phyloP scores from a whole-genome alignment of 129 eudicot species.

The Chrysanthemum makinoi region DNA sequence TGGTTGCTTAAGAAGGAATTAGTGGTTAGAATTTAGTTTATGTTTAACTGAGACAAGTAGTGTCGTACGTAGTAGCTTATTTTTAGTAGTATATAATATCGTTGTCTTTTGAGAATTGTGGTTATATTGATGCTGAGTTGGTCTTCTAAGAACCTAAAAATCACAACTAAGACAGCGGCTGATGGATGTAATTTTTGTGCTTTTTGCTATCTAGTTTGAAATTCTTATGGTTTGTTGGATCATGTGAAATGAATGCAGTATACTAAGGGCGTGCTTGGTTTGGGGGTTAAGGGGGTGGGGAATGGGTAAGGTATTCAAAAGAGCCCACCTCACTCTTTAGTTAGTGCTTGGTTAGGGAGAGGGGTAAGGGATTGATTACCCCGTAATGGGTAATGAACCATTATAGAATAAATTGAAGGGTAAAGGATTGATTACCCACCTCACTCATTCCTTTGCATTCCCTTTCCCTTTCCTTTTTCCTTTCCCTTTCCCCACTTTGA shows the following conservation, averaged over 20 bases:
- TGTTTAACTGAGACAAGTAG: background rate
- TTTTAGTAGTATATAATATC: background rate
- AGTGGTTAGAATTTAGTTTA: slow-evolving; percentile 1
- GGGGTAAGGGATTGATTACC: no score
- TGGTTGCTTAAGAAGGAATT: background rate
- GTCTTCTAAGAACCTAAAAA: background rate
- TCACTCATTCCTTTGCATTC: no score
- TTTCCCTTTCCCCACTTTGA: no score
- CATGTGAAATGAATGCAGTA: background rate
- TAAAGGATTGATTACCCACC: no score
- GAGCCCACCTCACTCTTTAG: no score
- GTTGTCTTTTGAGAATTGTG: slow-evolving; percentile 18
- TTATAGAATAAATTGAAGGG: no score
- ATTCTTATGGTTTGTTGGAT: background rate
- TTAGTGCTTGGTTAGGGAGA: no score
- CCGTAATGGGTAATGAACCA: no score
- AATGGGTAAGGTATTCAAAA: no score
- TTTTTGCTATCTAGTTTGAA: background rate
- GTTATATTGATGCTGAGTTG: slow-evolving; percentile 19
- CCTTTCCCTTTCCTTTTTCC: no score
- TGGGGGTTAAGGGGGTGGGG: no score
- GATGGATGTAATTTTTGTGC: background rate
- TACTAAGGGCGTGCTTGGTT: no score
- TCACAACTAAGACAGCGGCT: background rate
- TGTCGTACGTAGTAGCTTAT: slow-evolving; percentile 5